phyloP scores from a whole-genome alignment of 768 basidiomycete genomes.

The Gloeopeniophorella convolvens region DNA sequence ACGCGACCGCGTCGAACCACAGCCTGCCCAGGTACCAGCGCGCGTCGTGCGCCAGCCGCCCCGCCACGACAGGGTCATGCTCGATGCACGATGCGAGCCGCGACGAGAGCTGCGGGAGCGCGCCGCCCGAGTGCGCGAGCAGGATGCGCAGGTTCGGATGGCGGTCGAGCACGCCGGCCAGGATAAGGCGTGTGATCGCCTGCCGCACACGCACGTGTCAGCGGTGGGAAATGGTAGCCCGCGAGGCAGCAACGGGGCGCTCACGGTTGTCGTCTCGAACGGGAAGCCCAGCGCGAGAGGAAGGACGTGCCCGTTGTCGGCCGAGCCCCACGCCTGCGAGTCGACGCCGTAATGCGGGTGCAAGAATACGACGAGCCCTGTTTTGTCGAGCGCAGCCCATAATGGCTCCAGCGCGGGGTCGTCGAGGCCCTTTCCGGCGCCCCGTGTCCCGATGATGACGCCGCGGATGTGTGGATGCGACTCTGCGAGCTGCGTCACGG shows the following conservation, averaged over 20 bases:
- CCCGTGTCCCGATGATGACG: conserved; percentile 77
- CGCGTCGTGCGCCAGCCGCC: conserved; percentile 72
- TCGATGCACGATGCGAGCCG: conserved; percentile 78
- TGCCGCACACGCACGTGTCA: conserved; percentile 14
- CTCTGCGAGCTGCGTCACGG: conserved; percentile 57
- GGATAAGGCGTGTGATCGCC: conserved; percentile 74
- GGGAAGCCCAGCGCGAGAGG: conserved; percentile 86
- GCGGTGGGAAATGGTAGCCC: not conserved
- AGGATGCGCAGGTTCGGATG: conserved; percentile 70
- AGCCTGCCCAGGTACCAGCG: conserved; percentile 77
- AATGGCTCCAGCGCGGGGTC: conserved; percentile 72
- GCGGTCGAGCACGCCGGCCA: conserved; percentile 75
- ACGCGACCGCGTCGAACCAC: conserved; percentile 83
- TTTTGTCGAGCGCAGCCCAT: conserved; percentile 69
- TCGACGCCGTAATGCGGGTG: conserved; percentile 87
- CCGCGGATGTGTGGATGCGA: conserved; percentile 60
- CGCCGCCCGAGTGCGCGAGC: conserved; percentile 84
- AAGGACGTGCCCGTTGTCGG: conserved; percentile 80
- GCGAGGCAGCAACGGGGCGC: conserved; percentile 26
- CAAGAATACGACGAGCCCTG: conserved; percentile 71
- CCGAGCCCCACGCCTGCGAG: conserved; percentile 64
- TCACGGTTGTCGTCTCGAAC: conserved; percentile 81
- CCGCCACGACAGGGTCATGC: conserved; percentile 77
- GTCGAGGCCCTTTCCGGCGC: conserved; percentile 75
- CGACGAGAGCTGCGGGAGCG: conserved; percentile 77